These are phyloP conservation scores for Fusarium anthophilum DNA, from an alignment of 2,329 filamentous ascomycete species.

Conservation along the genomic window DNA sequence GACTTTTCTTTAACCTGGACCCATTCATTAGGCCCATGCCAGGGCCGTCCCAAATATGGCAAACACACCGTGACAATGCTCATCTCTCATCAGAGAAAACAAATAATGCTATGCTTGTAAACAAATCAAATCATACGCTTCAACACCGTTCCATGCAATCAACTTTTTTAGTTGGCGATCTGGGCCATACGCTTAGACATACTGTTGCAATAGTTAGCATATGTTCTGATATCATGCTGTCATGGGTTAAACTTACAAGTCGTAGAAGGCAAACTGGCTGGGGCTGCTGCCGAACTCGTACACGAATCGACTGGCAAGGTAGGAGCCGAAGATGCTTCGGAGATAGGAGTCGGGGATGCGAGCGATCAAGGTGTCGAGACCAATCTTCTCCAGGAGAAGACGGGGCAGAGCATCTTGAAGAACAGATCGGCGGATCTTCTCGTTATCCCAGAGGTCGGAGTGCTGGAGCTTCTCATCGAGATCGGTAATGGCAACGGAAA, in stretches of 20 bases:
- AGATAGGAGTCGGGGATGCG: constrained; percentile 93
- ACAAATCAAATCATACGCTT: constrained; percentile 34
- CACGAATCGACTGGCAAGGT: constrained; percentile 93
- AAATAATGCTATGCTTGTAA: constrained; percentile 42
- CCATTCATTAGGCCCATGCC: constrained; percentile 38
- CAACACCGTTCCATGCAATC: constrained; percentile 31
- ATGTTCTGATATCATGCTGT: background rate
- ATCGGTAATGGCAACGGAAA: constrained; percentile 93
- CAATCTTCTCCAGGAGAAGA: constrained; percentile 87
- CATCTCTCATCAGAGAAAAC: constrained; percentile 35
- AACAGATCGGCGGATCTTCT: constrained; percentile 79
- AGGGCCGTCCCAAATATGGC: constrained; percentile 38
- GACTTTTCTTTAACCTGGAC: constrained; percentile 44
- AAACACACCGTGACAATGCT: constrained; percentile 43
- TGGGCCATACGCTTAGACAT: constrained; percentile 73
- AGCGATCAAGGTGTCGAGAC: constrained; percentile 84
- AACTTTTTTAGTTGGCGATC: constrained; percentile 44
- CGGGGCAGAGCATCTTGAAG: constrained; percentile 86
- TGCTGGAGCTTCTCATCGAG: constrained; percentile 96
- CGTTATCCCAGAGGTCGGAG: constrained; percentile 89
- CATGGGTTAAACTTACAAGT: constrained; percentile 75
- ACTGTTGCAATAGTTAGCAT: constrained; percentile 54
- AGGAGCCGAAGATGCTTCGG: constrained; percentile 94
- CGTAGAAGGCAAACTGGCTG: constrained; percentile 97
- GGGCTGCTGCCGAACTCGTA: constrained; percentile 94